Conservation (phyloP, 805 yeast species). For the Dipodascus geniculatus region DNA sequence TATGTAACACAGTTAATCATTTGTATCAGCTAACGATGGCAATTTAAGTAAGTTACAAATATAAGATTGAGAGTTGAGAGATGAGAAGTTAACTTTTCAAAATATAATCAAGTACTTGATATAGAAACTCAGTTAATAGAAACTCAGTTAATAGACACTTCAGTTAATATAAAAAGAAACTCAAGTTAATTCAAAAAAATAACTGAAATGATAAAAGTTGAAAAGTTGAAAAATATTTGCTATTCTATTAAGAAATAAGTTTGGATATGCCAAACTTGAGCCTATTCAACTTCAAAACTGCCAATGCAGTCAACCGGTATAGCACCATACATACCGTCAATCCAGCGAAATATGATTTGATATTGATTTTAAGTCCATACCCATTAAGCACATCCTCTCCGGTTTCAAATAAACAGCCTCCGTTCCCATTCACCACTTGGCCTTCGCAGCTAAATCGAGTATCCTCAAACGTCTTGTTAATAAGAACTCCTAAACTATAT, state of each 20-base stretch:
- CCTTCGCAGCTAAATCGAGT: constrained; percentile 41
- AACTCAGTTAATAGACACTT: no score
- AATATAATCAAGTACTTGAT: no score
- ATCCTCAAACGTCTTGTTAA: constrained; percentile 47
- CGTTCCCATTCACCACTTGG: constrained; percentile 21
- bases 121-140: no score
- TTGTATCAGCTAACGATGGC: not conserved
- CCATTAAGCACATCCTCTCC: constrained; percentile 47
- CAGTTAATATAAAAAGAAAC: no score
- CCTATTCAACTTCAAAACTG: constrained; percentile 15
- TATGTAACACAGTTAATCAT: not conserved
- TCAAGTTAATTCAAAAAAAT: no score
- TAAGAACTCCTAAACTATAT: constrained; percentile 50
- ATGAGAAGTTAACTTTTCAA: no score
- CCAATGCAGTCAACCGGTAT: constrained; percentile 18
- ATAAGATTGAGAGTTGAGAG: no score
- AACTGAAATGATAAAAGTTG: no score
- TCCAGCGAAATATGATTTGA: constrained; percentile 15
- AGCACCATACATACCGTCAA: constrained; percentile 17
- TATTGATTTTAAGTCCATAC: constrained; percentile 31
- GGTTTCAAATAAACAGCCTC: constrained; percentile 35
- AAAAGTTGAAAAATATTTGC: no score
- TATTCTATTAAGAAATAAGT: not conserved
- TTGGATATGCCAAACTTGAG: constrained; percentile 14
- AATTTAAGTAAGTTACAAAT: not conserved